A percentile compares a stretch with the other conserved stretches of the same genome.
Evolutionary conservation across 1,139 yeast genomes (phyloP).

Genomic region (Saccharomyces hybrid): DNA sequence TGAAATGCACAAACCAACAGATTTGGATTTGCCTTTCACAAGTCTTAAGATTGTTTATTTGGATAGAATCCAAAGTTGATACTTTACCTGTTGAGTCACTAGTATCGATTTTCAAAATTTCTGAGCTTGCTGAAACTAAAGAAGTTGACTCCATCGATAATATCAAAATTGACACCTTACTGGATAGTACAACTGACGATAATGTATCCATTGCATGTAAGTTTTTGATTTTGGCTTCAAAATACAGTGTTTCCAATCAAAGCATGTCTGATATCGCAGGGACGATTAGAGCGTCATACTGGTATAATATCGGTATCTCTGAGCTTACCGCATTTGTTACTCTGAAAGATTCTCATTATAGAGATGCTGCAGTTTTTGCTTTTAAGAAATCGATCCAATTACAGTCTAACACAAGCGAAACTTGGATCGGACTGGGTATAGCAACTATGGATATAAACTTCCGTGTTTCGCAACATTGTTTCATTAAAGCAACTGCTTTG

Average conservation of each 20-base stretch:
- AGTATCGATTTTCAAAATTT: slow-evolving; percentile 32
- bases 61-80: slow-evolving; percentile 40
- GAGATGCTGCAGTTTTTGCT: slow-evolving; percentile 46
- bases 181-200: slow-evolving; percentile 17
- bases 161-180: slow-evolving; percentile 42
- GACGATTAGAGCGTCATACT: slow-evolving; percentile 50
- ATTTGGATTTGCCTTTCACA: slow-evolving; percentile 50
- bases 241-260: slow-evolving; percentile 20
- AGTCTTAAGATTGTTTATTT: slow-evolving; percentile 39
- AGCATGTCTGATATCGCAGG: slow-evolving; percentile 31
- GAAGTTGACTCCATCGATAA: slow-evolving; percentile 22
- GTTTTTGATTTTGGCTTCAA: slow-evolving; percentile 26
- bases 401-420: slow-evolving; percentile 61
- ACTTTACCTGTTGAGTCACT: slow-evolving; percentile 41
- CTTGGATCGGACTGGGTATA: slow-evolving; percentile 81
- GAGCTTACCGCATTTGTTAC: slow-evolving; percentile 43
- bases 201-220: slow-evolving; percentile 23
- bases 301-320: slow-evolving; percentile 67
- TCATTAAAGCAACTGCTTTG: slow-evolving; percentile 68
- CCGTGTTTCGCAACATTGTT: slow-evolving; percentile 83
- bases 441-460: slow-evolving; percentile 56
- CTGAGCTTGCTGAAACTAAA: slow-evolving; percentile 8
- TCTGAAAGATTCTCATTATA: slow-evolving; percentile 28
- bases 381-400: slow-evolving; percentile 62
- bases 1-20: slow-evolving; percentile 36